Evolutionary conservation across 2,329 filamentous ascomycete genomes (phyloP), one percentile per base, ranked within the genome.

Genomic region (Aspergillus thermomutatus): DNA sequence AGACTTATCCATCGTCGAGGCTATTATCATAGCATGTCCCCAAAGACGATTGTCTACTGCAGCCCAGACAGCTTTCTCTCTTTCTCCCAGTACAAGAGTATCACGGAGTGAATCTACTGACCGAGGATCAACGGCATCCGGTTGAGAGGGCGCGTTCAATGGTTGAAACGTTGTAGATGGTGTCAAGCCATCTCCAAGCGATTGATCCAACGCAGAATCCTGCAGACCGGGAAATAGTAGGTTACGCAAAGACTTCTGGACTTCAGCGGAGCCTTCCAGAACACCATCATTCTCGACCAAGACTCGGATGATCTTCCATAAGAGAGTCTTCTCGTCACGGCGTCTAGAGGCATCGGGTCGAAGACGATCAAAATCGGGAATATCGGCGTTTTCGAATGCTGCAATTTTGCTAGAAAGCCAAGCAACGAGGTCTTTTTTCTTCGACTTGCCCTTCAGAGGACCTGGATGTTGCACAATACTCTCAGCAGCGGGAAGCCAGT

Each of bases 1-100:
- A 4, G 82, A 78, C 47, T 79, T 81, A 23, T 91, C 89, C 49
- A 90, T 80, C 1, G 91, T 94, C 6, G 75, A 96, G 72, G 94
- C 89, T 37, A 99, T 88, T 21, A 99, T 81, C 83, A 99, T 89
- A 3, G 94, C 95, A 72, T 99, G 95, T 2, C 91, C 94, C 95
- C 95, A 99, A 2, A 99, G 79, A 50, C 92, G 86, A 72, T 92
- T 92, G 72, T 99, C 94, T 31, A 92, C 93, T 4, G 94, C 92
- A 61, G 89, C 82, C 93, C 93, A 97, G 0, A 95, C 90, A 4
- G 94, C 94, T 64, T 92, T 91, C 68, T 97, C 92, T 23, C 92
- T 85, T 49, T 97, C 88, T 9, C 95, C 94, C 54, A 84, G 79
- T 8, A 96, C 80, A 4, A 99, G 82, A 66, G 86, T 81, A 48